Conservation (phyloP, 164 flowering plant genomes). For the Buxus sempervirens region DNA sequence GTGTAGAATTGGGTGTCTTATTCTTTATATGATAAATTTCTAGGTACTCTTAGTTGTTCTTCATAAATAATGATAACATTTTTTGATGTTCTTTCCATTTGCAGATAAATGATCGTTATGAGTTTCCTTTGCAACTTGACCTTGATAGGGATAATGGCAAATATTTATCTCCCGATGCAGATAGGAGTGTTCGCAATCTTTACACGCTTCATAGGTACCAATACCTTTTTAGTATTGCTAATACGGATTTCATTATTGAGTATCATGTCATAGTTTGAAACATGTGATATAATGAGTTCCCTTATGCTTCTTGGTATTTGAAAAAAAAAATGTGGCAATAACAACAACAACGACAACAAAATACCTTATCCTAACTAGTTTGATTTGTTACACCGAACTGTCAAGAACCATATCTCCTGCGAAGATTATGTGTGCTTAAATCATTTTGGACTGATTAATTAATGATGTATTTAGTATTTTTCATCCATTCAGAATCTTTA, state of each 20-base stretch:
- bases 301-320: not conserved
- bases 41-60: not conserved
- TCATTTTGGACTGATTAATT: too few species aligned
- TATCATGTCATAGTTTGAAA: not conserved
- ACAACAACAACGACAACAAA: too few species aligned
- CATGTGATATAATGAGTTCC: not conserved
- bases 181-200: conserved; percentile 57
- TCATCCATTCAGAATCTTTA: too few species aligned
- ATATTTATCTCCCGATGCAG: conserved; percentile 64
- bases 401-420: too few species aligned
- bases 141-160: conserved; percentile 60
- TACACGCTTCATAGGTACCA: conserved; percentile 65
- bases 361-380: too few species aligned
- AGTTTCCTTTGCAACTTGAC: conserved; percentile 67
- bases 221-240: not conserved
- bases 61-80: not conserved
- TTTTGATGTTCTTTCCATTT: not conserved
- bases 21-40: not conserved
- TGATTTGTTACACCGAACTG: too few species aligned
- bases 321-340: too few species aligned
- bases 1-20: too few species aligned
- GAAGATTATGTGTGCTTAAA: too few species aligned
- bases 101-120: conserved; percentile 73
- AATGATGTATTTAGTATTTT: too few species aligned
- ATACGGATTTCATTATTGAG: not conserved